Conservation (phyloP, 345 rosid species). For the Salix koriyanagi region DNA sequence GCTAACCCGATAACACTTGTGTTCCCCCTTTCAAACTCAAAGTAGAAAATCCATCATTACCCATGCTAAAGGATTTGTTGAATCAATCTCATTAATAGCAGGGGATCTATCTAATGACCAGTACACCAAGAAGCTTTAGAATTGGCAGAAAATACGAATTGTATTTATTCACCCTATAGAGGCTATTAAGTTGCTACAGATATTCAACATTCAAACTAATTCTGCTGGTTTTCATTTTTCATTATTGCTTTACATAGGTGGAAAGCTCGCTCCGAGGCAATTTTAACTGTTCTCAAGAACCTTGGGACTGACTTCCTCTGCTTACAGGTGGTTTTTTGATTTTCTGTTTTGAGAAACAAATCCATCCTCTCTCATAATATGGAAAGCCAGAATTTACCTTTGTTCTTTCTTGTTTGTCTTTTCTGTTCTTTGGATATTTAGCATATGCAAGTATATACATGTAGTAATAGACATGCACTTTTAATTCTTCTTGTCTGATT, state of each 20-base stretch:
- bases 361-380: neutral
- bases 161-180: too few relatives aligned
- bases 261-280: constrained; percentile 78
- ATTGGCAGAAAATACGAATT: too few relatives aligned
- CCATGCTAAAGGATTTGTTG: too few relatives aligned
- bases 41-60: too few relatives aligned
- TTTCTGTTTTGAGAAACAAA: neutral
- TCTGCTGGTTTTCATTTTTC: neutral
- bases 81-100: too few relatives aligned
- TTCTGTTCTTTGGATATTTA: neutral
- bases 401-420: neutral
- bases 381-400: neutral
- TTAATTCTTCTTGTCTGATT: neutral
- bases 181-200: too few relatives aligned
- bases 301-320: constrained; percentile 72
- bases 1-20: too few relatives aligned
- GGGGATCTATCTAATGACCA: too few relatives aligned
- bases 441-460: neutral
- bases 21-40: too few relatives aligned
- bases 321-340: constrained; percentile 53
- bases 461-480: neutral
- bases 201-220: too few relatives aligned
- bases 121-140: too few relatives aligned
- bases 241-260: constrained; percentile 45
- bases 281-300: constrained; percentile 54